These are phyloP conservation scores for Phytophthora cajani DNA, from an alignment of 352 stramenopile species.

Conservation along the genomic window DNA sequence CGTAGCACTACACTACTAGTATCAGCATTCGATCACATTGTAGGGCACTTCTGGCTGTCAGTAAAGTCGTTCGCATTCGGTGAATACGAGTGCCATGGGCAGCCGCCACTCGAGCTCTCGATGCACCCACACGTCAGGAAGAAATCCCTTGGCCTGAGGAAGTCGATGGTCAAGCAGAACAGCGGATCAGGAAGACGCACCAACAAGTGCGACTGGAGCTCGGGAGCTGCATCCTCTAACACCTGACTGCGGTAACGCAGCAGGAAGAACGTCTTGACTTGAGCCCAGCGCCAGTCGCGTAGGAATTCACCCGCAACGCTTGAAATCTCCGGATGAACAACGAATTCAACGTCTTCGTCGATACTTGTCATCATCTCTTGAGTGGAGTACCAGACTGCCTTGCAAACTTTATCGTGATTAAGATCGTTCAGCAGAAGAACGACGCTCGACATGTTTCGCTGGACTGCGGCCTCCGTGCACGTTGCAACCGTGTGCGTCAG, in stretches of 20 bases:
- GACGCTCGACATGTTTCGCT: not conserved
- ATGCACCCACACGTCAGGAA: no score
- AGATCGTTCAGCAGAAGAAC: not conserved
- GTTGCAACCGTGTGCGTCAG: not conserved
- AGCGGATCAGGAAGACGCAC: constrained; percentile 6
- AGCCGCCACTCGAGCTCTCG: no score
- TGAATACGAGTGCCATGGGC: not conserved
- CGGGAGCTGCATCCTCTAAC: not conserved
- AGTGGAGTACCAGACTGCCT: not conserved
- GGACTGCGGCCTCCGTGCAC: not conserved
- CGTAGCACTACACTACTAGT: no score
- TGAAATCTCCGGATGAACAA: not conserved
- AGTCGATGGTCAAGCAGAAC: not conserved
- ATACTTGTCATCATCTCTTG: not conserved
- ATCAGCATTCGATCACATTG: no score
- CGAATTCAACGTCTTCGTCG: not conserved
- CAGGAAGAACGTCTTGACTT: constrained; percentile 12
- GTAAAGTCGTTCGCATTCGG: not conserved
- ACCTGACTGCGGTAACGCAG: not conserved
- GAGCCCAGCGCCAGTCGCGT: constrained; percentile 2
- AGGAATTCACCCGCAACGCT: not conserved
- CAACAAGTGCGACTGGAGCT: not conserved
- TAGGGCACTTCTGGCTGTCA: no score
- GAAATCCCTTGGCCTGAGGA: not conserved
- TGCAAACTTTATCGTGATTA: not conserved